Conservation (phyloP, 768 basidiomycete species). For the Fistulinella prunicolor region DNA sequence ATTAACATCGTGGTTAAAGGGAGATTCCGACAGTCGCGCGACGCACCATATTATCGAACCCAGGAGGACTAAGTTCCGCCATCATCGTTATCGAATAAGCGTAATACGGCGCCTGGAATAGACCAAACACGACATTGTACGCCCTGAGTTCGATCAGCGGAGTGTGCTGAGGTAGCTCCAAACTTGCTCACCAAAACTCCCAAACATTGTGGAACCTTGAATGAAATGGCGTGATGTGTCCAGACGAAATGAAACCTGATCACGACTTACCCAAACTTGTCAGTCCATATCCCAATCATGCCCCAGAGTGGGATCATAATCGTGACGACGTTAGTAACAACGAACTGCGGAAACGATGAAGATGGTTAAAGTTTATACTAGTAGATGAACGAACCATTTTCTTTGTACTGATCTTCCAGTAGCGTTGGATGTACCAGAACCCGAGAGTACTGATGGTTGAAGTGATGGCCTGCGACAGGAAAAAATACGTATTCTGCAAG, state of each 20-base stretch:
- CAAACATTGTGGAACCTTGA: conserved; percentile 71
- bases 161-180: neutral
- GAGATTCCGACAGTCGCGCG: neutral
- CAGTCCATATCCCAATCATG: conserved; percentile 82
- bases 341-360: conserved; percentile 46
- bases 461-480: conserved; percentile 70
- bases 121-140: conserved; percentile 75
- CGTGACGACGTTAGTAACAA: conserved; percentile 72
- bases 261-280: conserved; percentile 57
- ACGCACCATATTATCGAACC: conserved; percentile 76
- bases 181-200: conserved; percentile 72
- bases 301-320: conserved; percentile 83
- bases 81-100: conserved; percentile 86
- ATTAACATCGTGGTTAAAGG: neutral
- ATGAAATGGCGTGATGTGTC: neutral
- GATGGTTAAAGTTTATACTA: neutral
- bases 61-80: conserved; percentile 84
- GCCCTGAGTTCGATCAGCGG: conserved; percentile 42
- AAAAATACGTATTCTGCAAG: conserved; percentile 75
- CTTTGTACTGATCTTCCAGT: conserved; percentile 79
- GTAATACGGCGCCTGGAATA: conserved; percentile 87
- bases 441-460: conserved; percentile 69
- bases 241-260: neutral
- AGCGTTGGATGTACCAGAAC: conserved; percentile 81
- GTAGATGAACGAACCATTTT: conserved; percentile 55